Percentiles rank a stretch among this genome's conserved stretches.
phyloP scores from a whole-genome alignment of 495 filamentous ascomycete genomes.

The Penicillium riverlandense region DNA sequence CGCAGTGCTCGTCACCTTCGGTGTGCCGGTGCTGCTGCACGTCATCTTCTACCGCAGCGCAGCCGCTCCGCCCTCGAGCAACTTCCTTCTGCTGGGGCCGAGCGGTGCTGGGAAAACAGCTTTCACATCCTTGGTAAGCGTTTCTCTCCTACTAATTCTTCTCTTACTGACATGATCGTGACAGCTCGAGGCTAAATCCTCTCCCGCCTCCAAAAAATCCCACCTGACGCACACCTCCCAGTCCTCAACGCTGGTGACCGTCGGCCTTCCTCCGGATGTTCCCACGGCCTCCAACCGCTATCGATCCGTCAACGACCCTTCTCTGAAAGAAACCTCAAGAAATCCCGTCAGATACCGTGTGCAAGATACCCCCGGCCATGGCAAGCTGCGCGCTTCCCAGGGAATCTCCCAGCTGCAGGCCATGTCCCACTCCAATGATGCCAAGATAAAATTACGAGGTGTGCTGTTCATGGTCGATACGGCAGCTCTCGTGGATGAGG shows the following conservation, averaged over 20 bases:
- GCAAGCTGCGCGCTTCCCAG: constrained; percentile 68
- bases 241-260: constrained; percentile 61
- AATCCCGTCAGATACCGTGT: constrained; percentile 75
- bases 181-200: constrained; percentile 43
- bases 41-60: constrained; percentile 59
- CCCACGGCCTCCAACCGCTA: constrained; percentile 59
- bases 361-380: constrained; percentile 88
- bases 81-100: constrained; percentile 80
- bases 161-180: background rate
- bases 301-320: constrained; percentile 62
- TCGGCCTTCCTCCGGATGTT: constrained; percentile 59
- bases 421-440: constrained; percentile 40
- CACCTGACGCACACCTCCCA: constrained; percentile 75
- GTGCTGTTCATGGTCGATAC: constrained; percentile 86
- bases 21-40: constrained; percentile 74
- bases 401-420: constrained; percentile 30
- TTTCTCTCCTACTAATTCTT: background rate
- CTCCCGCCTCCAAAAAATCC: constrained; percentile 21
- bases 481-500: constrained; percentile 57
- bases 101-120: constrained; percentile 83
- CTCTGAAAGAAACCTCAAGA: constrained; percentile 53
- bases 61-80: constrained; percentile 61
- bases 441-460: constrained; percentile 55
- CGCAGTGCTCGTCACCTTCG: constrained; percentile 60
- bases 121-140: constrained; percentile 66